Conservation (phyloP, 352 stramenopile species). For the Phytopythium montanum region DNA sequence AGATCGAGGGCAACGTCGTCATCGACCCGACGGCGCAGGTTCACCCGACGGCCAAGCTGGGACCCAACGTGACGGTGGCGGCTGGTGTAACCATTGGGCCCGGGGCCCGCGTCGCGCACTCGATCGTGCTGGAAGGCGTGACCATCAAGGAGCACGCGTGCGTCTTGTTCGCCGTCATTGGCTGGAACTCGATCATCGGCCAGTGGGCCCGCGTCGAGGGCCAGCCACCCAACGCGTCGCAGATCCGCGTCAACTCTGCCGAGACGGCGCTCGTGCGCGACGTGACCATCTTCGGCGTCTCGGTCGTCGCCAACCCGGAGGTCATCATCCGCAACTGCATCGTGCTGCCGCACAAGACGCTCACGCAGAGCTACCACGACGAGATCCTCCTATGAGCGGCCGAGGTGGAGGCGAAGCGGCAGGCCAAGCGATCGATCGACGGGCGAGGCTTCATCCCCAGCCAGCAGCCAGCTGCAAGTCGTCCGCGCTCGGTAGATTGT, state of each 20-base stretch:
- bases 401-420: not conserved
- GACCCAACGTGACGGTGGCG: slow-evolving; percentile 84
- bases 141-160: slow-evolving; percentile 88
- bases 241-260: slow-evolving; percentile 61
- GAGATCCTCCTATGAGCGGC: slow-evolving; percentile 80
- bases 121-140: slow-evolving; percentile 86
- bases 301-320: slow-evolving; percentile 83
- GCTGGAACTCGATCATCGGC: slow-evolving; percentile 87
- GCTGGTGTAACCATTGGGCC: slow-evolving; percentile 81
- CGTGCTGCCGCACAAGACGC: slow-evolving; percentile 84
- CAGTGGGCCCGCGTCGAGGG: slow-evolving; percentile 86
- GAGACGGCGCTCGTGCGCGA: slow-evolving; percentile 82
- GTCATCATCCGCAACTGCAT: slow-evolving; percentile 90
- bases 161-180: slow-evolving; percentile 84
- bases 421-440: not conserved
- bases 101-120: slow-evolving; percentile 79
- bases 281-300: slow-evolving; percentile 87
- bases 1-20: slow-evolving; percentile 88
- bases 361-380: slow-evolving; percentile 87
- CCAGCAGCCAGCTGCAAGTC: not conserved
- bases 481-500: not conserved
- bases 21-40: slow-evolving; percentile 75
- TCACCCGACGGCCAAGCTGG: slow-evolving; percentile 82
- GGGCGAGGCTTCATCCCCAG: not conserved
- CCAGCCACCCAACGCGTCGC: slow-evolving; percentile 73